phyloP scores from a whole-genome alignment of 306 rosid genomes.

The Crotalaria pallida region DNA sequence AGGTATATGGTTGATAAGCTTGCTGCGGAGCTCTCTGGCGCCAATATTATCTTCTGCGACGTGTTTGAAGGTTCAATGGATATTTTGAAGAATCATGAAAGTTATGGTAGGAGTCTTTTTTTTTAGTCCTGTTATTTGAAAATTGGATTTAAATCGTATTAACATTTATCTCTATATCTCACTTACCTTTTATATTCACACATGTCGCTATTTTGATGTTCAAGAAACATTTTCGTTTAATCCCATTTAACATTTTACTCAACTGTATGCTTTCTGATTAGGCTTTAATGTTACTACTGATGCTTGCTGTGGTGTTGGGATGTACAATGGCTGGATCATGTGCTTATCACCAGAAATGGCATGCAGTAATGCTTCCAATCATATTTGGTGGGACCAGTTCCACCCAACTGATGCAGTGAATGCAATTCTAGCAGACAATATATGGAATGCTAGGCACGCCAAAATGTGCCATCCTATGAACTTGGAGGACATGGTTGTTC shows the following conservation, averaged over 20 bases:
- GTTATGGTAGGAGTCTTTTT: slow-evolving; percentile 42
- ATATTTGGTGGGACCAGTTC: slow-evolving; percentile 96
- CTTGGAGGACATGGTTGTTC: slow-evolving; percentile 53
- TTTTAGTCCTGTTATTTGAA: neutral
- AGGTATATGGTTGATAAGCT: slow-evolving; percentile 66
- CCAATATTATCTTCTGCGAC: slow-evolving; percentile 66
- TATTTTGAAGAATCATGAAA: slow-evolving; percentile 56
- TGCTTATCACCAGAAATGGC: slow-evolving; percentile 80
- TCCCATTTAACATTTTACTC: slow-evolving; percentile 1
- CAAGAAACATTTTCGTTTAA: neutral
- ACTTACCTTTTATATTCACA: no score
- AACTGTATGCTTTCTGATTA: slow-evolving; percentile 28
- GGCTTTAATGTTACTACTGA: slow-evolving; percentile 65
- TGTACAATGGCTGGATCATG: slow-evolving; percentile 78
- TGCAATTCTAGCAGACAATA: slow-evolving; percentile 70
- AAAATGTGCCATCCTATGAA: slow-evolving; percentile 75
- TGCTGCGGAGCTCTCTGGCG: slow-evolving; percentile 44
- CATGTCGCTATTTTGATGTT: no score
- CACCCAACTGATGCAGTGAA: slow-evolving; percentile 92
- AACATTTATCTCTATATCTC: no score
- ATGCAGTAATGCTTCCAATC: slow-evolving; percentile 61
- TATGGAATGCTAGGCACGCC: slow-evolving; percentile 71
- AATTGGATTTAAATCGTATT: no score
- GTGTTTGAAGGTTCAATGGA: slow-evolving; percentile 73
- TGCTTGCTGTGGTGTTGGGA: slow-evolving; percentile 92